Evolutionary conservation across 345 rosid genomes (phyloP), one percentile per base, ranked within the genome.

Genomic region (Lumnitzera littorea): DNA sequence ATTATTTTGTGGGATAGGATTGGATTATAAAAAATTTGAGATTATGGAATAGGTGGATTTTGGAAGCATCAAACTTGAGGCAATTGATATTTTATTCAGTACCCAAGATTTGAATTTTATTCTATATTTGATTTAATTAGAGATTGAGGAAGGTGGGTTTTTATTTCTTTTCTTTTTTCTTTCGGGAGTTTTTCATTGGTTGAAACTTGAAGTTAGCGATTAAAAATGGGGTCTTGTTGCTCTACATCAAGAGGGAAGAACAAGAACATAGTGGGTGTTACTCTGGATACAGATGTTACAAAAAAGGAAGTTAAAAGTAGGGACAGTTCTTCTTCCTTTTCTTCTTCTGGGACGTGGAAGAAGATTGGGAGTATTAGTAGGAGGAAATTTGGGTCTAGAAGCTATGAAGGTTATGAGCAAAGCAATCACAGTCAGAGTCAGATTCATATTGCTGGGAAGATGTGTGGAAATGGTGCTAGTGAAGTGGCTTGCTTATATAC

Each of bases 401-500:
- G 7, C 7, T 9, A 36, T 43, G 79, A 70, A 51, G 68, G 62
- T 60, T 74, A 51, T 16, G 47, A 36, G 23, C 49, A 65, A 50
- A 53, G 48, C 60, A 29, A 15, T 43, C 29, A 10, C 31, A 64
- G 48, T 16, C 46, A 67, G 54, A 67, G 65, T 56, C 80, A 80
- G 75, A 72, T 75, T 51, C 72, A 63, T 57, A 63, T 78, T 56
- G 70, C 82, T 43, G 91, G 89, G 27, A 84, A 86, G 74, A 72
- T 84, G 74, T 70, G 67, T 59, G 64, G 67, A 11, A 92, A 82
- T 70, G 88, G 85, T 64, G 75, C 89, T n/a, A 83, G 70, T 69
- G 74, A 78, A 25, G 69, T 53, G 58, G 88, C 94, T 43, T 80
- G 95, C 87, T 73, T 92, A 63, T 78, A 91, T 49, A 89, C 98